Percentiles rank a stretch among this genome's conserved stretches.
Conservation (phyloP, 2,329 filamentous ascomycete genomes). For the Cladophialophora chaetospira region DNA sequence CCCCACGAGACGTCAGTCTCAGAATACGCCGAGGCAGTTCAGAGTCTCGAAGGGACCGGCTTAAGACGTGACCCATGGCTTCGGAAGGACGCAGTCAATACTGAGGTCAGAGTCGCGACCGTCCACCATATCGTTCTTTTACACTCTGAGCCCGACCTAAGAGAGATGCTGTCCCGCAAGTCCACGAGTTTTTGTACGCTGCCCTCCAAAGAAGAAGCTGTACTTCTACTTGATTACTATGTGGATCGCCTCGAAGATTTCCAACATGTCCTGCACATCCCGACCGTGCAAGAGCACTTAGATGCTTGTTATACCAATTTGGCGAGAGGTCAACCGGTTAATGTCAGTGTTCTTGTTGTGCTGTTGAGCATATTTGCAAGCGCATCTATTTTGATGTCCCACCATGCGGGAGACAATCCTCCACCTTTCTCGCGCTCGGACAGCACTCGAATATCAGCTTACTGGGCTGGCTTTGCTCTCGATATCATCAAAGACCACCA, state of each 20-base stretch:
- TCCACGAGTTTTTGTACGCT: slow-evolving; percentile 27
- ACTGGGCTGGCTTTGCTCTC: slow-evolving; percentile 22
- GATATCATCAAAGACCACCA: slow-evolving; percentile 25
- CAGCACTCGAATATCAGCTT: slow-evolving; percentile 6
- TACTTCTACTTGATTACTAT: slow-evolving; percentile 39
- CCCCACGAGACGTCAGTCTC: slow-evolving; percentile 12
- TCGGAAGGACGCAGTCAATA: not conserved
- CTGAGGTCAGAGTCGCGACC: slow-evolving; percentile 4
- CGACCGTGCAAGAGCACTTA: slow-evolving; percentile 34
- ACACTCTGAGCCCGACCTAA: not conserved
- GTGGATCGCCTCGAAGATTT: slow-evolving; percentile 38
- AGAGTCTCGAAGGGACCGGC: slow-evolving; percentile 17
- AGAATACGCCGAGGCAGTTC: slow-evolving; percentile 24
- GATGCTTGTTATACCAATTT: slow-evolving; percentile 37
- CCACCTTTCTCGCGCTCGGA: slow-evolving; percentile 1
- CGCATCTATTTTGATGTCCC: slow-evolving; percentile 34
- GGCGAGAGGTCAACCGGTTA: slow-evolving; percentile 25
- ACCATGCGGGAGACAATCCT: not conserved
- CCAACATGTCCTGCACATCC: slow-evolving; percentile 41
- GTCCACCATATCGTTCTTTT: slow-evolving; percentile 10
- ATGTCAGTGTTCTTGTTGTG: slow-evolving; percentile 38
- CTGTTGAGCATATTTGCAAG: slow-evolving; percentile 41
- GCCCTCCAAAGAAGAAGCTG: slow-evolving; percentile 37
- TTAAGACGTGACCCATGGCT: slow-evolving; percentile 2
- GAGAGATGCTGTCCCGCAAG: not conserved